Evolutionary conservation across 176 grass and related monocot genomes (phyloP), one percentile per base, ranked within the genome.

Genomic region (Aegilops sharonensis): DNA sequence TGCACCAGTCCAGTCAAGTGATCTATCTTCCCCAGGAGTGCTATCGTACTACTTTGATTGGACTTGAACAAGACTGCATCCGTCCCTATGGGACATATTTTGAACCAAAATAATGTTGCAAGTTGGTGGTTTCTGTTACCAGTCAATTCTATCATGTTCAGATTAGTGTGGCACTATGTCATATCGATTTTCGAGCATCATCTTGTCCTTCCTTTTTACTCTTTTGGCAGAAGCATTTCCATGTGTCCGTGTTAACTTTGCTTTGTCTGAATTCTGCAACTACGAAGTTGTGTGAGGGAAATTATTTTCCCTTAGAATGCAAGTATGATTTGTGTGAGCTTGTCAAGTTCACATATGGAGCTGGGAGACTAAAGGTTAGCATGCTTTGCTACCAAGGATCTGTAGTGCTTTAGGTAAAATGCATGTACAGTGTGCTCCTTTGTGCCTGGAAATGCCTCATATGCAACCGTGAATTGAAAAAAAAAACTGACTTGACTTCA

Each of bases 61-160:
- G 76, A 81, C 63, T 76, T 37, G 36, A 80, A 37, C 60, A 75
- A 8, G 61, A 84, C 47, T 60, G 14, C 21, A 27, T 50, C 5
- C 10, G 21, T 69, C 15, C 57, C 5, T 23, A 6, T 75, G 67
- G 87, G n/a, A 66, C 35, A 48, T 79, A 60, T 78, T 79, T 72
- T 78, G 61, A 40, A 74, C 59, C 67, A 83, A 87, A 81, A 63
- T 50, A 50, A 78, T 54, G 48, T 87, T 75, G 69, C 47, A 50
- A 39, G 27, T 75, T 69, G 76, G 83, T 63, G 47, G 64, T 86
- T 80, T 80, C 36, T 54, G 60, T 81, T 84, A 79, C 52, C 85
- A 48, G 9, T 48, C 59, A 87, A 48, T 80, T 91, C 36, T 75
- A 62, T 84, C 85, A 84, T 69, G 75, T 76, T 80, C 60, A 31